These are phyloP conservation scores for Ananas comosus DNA, from an alignment of 176 grass and related monocot species.

Conservation along the genomic window DNA sequence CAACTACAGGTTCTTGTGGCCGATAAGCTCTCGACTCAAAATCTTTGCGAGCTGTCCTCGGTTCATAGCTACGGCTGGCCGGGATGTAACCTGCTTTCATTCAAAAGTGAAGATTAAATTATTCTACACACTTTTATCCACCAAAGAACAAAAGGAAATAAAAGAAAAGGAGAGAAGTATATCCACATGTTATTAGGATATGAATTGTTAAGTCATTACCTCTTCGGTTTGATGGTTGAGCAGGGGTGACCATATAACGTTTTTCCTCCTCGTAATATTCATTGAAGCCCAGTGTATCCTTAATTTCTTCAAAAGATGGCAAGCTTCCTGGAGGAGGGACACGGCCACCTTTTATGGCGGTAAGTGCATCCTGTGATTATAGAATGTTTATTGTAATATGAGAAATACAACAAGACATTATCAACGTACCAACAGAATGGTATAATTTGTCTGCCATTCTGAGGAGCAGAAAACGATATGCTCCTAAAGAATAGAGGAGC, in stretches of 20 bases:
- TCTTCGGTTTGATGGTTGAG: slow-evolving; percentile 35
- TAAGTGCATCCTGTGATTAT: slow-evolving; percentile 61
- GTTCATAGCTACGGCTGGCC: slow-evolving; percentile 14
- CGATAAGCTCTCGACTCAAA: slow-evolving; percentile 20
- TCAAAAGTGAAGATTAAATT: slow-evolving; percentile 3
- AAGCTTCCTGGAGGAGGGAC: slow-evolving; percentile 77
- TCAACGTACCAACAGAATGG: neutral
- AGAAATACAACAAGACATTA: neutral
- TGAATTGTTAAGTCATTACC: slow-evolving; percentile 18
- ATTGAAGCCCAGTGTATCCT: slow-evolving; percentile 81
- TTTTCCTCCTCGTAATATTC: slow-evolving; percentile 91
- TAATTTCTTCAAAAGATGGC: slow-evolving; percentile 96
- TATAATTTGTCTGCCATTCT: neutral
- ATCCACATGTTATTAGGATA: neutral
- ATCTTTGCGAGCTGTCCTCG: slow-evolving; percentile 30
- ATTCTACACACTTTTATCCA: neutral
- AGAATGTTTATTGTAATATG: slow-evolving; percentile 7
- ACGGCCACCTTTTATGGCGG: slow-evolving; percentile 78
- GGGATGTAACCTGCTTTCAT: slow-evolving; percentile 34
- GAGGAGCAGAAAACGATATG: neutral
- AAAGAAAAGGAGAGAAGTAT: slow-evolving; percentile 1
- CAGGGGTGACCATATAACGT: slow-evolving; percentile 37
- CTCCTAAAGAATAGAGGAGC: neutral
- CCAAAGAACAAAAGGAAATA: slow-evolving; percentile 5
- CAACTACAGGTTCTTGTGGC: slow-evolving; percentile 60